Evolutionary conservation across 345 rosid genomes (phyloP).

Genomic region (Syzygium oleosum): DNA sequence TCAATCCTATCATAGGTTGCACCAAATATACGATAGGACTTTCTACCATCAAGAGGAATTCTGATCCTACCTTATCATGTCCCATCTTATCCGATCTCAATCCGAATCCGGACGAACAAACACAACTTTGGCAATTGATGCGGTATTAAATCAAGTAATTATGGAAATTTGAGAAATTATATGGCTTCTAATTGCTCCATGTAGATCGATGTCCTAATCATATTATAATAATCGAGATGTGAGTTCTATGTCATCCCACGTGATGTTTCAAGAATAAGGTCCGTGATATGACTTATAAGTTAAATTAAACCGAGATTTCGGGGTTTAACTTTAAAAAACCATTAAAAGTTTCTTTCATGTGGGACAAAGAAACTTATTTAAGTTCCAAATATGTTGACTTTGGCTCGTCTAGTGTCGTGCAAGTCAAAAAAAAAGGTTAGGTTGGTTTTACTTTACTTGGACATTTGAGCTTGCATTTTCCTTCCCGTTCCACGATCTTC

Average conservation of each 20-base stretch:
- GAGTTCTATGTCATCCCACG: not conserved
- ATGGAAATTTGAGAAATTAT: rapidly evolving
- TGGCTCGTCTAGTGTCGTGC: not conserved
- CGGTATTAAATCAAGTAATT: not conserved
- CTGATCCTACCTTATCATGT: not conserved
- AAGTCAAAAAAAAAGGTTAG: not conserved
- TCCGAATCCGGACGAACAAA: not conserved
- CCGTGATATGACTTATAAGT: not conserved
- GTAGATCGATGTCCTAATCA: rapidly evolving
- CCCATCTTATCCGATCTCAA: not conserved
- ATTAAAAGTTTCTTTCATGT: not conserved
- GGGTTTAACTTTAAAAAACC: not conserved
- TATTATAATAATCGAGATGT: not conserved
- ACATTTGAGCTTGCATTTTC: not conserved
- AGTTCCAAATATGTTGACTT: not conserved
- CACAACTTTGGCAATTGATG: rapidly evolving
- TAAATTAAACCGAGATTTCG: not conserved
- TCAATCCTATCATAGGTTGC: rapidly evolving
- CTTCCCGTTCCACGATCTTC: not conserved
- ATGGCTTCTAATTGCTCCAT: not conserved
- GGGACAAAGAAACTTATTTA: not conserved
- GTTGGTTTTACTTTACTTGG: not conserved
- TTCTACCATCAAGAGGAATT: not conserved
- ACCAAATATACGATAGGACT: not conserved
- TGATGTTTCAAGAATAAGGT: not conserved